phyloP scores from a whole-genome alignment of 73 alveolate genomes.

The Paramecium biaurelia region DNA sequence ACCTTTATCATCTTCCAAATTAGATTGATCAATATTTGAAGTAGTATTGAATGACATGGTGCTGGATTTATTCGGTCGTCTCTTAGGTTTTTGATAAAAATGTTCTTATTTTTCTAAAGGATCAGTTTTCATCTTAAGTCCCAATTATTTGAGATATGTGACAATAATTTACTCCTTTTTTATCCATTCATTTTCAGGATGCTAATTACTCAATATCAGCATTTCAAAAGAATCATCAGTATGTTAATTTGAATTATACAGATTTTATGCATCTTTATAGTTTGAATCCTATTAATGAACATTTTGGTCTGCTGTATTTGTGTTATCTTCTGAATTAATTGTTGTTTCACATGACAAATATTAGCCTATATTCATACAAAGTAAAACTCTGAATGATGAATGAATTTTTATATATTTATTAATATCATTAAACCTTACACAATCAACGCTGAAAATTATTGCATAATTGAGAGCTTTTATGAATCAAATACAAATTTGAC shows the following conservation, averaged over 20 bases:
- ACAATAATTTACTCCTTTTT: neutral
- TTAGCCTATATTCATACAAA: neutral
- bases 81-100: neutral
- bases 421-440: neutral
- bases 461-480: neutral
- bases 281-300: neutral
- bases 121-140: conserved; percentile 2
- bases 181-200: conserved; percentile 16
- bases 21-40: neutral
- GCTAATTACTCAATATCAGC: neutral
- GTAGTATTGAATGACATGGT: neutral
- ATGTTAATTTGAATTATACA: neutral
- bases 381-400: neutral
- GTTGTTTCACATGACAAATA: neutral
- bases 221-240: conserved; percentile 42
- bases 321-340: neutral
- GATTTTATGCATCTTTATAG: neutral
- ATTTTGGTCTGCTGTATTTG: neutral
- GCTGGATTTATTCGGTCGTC: neutral
- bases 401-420: neutral
- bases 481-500: neutral
- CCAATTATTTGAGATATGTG: neutral
- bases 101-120: neutral
- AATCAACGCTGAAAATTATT: neutral
- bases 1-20: neutral